A percentile compares a stretch with the other conserved stretches of the same genome.
Conservation (phyloP, 2,329 filamentous ascomycete genomes). For the Nectriaceae sp. region DNA sequence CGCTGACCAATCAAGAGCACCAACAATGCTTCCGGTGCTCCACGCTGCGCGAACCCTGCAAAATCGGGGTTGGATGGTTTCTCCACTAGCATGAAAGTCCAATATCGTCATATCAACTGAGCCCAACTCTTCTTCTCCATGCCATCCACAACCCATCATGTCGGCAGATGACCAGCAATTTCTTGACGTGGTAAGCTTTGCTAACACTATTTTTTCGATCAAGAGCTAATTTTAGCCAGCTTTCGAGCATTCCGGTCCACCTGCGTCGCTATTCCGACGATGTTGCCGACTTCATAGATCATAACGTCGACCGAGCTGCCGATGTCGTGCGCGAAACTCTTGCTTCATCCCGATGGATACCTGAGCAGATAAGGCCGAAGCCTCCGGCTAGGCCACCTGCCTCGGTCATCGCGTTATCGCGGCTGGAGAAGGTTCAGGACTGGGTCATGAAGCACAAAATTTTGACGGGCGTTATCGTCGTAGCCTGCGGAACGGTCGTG, state of each 20-base stretch:
- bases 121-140: slow-evolving; percentile 25
- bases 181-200: slow-evolving; percentile 67
- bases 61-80: slow-evolving; percentile 22
- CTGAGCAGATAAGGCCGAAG: slow-evolving; percentile 63
- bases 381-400: slow-evolving; percentile 46
- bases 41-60: slow-evolving; percentile 20
- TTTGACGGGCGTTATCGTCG: slow-evolving; percentile 68
- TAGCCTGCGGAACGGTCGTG: slow-evolving; percentile 67
- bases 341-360: slow-evolving; percentile 71
- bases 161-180: slow-evolving; percentile 79
- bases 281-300: slow-evolving; percentile 79
- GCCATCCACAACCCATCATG: slow-evolving; percentile 52
- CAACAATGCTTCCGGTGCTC: slow-evolving; percentile 23
- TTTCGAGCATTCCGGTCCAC: slow-evolving; percentile 59
- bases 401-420: slow-evolving; percentile 35
- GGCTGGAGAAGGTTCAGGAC: slow-evolving; percentile 58
- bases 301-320: slow-evolving; percentile 77
- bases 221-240: slow-evolving; percentile 37
- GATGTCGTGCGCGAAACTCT: slow-evolving; percentile 69
- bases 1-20: neutral
- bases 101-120: slow-evolving; percentile 31
- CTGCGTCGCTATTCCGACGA: slow-evolving; percentile 70
- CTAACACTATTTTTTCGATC: slow-evolving; percentile 2
- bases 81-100: slow-evolving; percentile 29
- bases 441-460: slow-evolving; percentile 77